Evolutionary conservation across 1,139 yeast species (phyloP), one percentile per base, ranked within the genome.

Genomic region (Pichia inconspicua): DNA sequence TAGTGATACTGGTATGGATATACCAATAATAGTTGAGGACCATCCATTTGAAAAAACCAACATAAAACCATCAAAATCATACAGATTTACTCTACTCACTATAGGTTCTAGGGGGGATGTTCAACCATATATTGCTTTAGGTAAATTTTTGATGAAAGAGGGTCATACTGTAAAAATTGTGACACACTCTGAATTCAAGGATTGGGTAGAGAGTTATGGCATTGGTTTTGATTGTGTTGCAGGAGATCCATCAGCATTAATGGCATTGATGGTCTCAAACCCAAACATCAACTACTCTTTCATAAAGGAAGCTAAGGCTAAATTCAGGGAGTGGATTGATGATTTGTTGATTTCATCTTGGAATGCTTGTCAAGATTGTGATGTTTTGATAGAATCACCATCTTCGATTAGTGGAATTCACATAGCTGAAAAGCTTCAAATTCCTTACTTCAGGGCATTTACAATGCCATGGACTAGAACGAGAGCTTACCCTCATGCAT

Each of bases 401-500:
- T 85, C 95, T 7, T 94, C 97, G 0, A 89, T 90, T 94, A 92
- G 84, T 11, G 97, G 97, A 11, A 78, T 90, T 40, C 97, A 90
- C 61, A 84, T 92, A 50, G 97, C 97, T 1, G 97, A 90, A 63
- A 95, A 95, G 0, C 67, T 90, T 49, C 78, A 81, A 17, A 84
- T 90, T 46, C 96, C 97, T 0, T 90, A 90, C 62, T 85, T 86
- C 71, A 73, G 97, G 58, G 97, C 97, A 0, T 92, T 90, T 61
- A 92, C 97, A 0, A 90, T 90, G 97, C 97, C 97, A 0, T 90
- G 97, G 97, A 87, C 97, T 0, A 70, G 96, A 56, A 90, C 97
- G 0, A 74, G 95, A 55, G 95, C 96, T 0, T 90, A 90, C 62
- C 97, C 97, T 1, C 97, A 90, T 69, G 97, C 97, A 0, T 89